Evolutionary conservation across 2,329 filamentous ascomycete species (phyloP), one percentile per base, ranked within the genome.

Genomic region (Penicillium decumbens): DNA sequence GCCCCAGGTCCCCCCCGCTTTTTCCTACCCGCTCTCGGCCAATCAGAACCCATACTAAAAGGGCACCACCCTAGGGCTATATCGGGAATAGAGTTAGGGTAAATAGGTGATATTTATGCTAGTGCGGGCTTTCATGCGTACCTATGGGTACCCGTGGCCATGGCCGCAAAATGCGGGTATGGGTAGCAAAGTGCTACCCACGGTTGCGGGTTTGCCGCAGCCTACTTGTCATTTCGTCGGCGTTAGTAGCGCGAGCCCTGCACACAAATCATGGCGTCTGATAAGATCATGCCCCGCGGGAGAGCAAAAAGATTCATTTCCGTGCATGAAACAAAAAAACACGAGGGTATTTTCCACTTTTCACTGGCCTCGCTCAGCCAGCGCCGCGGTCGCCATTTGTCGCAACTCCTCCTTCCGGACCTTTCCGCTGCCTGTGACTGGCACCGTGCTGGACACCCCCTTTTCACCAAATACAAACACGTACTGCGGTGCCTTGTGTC

Each of bases 391-490:
- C n/a, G 72, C 70, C 50, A 70, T 68, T 51, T 75, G 78, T 54
- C 75, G 70, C 61, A 84, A 60, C 20, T 84, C 65, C 56, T 81
- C 65, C 55, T 87, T 87, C 60, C 82, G 78, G 47, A 87, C 80
- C 70, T 88, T 88, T 3, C 84, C 84, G 62, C 84, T 87, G 0
- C 84, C 84, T n/a, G 84, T 87, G 62, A 87, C 71, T 8, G 84
- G 84, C 28, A 85, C 75, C 1, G 73, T 71, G 42, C 41, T 58
- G 20, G 56, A 57, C n/a, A 84, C 75, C 9, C 77, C 79, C 40
- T 77, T 77, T 56, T 80, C 71, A 0, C 87, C 88, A 24, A 91
- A 76, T 79, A 87, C 89, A 64, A 90, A 90, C n/a, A 91, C 66
- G 65, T 89, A 80, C 7, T 80, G 74, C 0, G 88, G 87, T 3